Percentiles rank a stretch among this genome's conserved stretches.
These are phyloP conservation scores for Fusarium buxicola DNA, from an alignment of 2,329 filamentous ascomycete genomes.

Conservation along the genomic window DNA sequence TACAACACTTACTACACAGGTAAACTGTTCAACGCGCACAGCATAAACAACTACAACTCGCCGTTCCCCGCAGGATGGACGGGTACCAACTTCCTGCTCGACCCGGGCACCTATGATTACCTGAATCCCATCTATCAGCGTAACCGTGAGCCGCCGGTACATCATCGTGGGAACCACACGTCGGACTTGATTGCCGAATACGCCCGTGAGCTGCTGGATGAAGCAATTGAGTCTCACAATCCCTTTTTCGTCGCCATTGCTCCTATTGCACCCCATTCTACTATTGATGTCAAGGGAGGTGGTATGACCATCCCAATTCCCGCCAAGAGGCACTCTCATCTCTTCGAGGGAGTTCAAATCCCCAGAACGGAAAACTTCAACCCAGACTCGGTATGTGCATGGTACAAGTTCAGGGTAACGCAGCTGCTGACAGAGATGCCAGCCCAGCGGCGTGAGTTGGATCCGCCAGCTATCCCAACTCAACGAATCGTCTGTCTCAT, in stretches of 20 bases:
- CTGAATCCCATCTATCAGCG: constrained; percentile 63
- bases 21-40: constrained; percentile 78
- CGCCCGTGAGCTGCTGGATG: constrained; percentile 69
- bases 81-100: constrained; percentile 52
- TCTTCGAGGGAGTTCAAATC: constrained; percentile 70
- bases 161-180: constrained; percentile 50
- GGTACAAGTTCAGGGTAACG: background rate
- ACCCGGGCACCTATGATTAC: constrained; percentile 56
- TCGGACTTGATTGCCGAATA: constrained; percentile 71
- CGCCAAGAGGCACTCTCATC: constrained; percentile 68
- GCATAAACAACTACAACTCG: constrained; percentile 68
- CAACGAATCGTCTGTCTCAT: constrained; percentile 55
- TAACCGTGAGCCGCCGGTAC: constrained; percentile 51
- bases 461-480: constrained; percentile 56
- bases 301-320: constrained; percentile 60
- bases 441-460: constrained; percentile 59
- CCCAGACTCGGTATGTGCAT: constrained; percentile 61
- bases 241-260: constrained; percentile 77
- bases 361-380: constrained; percentile 76
- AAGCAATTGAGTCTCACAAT: constrained; percentile 63
- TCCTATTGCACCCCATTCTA: constrained; percentile 74
- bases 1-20: constrained; percentile 80
- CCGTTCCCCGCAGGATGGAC: constrained; percentile 70
- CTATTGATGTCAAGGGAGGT: constrained; percentile 50
- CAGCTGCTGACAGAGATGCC: background rate